Evolutionary conservation across 1,284 basidiomycete species (phyloP), one percentile per base, ranked within the genome.

Genomic region (Sanghuangporus baumii): DNA sequence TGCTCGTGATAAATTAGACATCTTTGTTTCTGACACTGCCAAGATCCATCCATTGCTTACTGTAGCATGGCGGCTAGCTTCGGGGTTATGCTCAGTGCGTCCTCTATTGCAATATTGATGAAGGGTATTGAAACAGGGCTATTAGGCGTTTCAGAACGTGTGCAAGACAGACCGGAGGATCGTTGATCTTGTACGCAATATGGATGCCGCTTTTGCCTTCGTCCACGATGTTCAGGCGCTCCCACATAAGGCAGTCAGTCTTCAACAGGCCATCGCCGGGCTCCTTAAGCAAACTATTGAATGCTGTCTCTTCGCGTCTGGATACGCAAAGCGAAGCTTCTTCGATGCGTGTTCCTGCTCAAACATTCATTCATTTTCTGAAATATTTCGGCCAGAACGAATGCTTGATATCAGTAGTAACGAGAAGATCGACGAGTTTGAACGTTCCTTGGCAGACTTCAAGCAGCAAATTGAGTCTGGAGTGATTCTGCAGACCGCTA

Each of bases 281-380:
- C 26, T 64, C 7, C 20, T 62, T 7, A 18, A 48, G 31, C 63
- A 64, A 55, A 61, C 55, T 12, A 57, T 26, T 18, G 63, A 64
- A 40, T 64, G 60, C 34, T 52, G 38, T 11, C 46, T 64, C 11
- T 64, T 64, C 31, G 57, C 63, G 12, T 40, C 20, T 16, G 52
- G 63, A 40, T 64, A 61, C 56, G 16, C 55, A n/a, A 47, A 41
- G 14, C 63, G 47, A 36, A 40, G 61, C 6, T 64, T 62, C 36
- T 37, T 37, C 6, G 38, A 61, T 64, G 43, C 23, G 60, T 58
- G 5, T 26, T 16, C n/a, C 18, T 7, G 7, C 34, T 7, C 8
- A n/a, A 6, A 16, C 8, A 48, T 48, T 8, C 6, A 6, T 6
- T 48, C 6, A 9, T 9, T n/a, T 14, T 6, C 6, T 6, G 6